Evolutionary conservation across 495 filamentous ascomycete genomes (phyloP).

Genomic region (Talaromyces borbonicus): DNA sequence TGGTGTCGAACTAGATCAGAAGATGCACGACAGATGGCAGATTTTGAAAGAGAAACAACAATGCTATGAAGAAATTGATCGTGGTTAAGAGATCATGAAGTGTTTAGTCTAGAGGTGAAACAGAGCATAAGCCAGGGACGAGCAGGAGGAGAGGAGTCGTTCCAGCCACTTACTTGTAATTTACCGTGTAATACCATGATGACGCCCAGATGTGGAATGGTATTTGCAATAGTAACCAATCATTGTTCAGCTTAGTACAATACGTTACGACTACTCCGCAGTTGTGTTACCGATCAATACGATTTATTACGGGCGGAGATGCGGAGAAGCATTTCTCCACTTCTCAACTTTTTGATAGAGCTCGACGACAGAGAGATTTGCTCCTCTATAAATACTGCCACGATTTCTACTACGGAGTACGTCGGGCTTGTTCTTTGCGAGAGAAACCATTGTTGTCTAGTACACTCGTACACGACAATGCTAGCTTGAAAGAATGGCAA

Average conservation of each 20-base stretch:
- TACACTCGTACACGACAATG: too few species aligned
- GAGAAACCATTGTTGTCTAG: too few species aligned
- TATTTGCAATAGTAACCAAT: not conserved
- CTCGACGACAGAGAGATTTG: too few species aligned
- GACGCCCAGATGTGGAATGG: constrained; percentile 11
- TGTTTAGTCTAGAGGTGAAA: too few species aligned
- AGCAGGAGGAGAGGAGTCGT: not conserved
- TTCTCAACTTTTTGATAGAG: not conserved
- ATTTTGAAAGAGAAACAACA: constrained; percentile 5
- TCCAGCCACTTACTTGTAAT: constrained; percentile 1
- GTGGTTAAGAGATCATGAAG: too few species aligned
- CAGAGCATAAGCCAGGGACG: constrained; percentile 1
- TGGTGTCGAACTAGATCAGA: not conserved
- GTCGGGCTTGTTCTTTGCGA: too few species aligned
- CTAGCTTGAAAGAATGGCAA: too few species aligned
- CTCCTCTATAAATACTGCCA: too few species aligned
- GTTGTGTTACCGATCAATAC: not conserved
- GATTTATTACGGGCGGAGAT: not conserved
- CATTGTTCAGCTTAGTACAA: not conserved
- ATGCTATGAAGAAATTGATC: constrained; percentile 6
- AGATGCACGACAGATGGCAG: constrained; percentile 2
- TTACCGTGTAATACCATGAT: not conserved
- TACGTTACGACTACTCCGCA: not conserved
- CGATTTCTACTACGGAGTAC: too few species aligned
- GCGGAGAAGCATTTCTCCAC: not conserved